These are phyloP conservation scores for Starmerella bacillaris DNA, from an alignment of 805 yeast genomes.

Conservation along the genomic window DNA sequence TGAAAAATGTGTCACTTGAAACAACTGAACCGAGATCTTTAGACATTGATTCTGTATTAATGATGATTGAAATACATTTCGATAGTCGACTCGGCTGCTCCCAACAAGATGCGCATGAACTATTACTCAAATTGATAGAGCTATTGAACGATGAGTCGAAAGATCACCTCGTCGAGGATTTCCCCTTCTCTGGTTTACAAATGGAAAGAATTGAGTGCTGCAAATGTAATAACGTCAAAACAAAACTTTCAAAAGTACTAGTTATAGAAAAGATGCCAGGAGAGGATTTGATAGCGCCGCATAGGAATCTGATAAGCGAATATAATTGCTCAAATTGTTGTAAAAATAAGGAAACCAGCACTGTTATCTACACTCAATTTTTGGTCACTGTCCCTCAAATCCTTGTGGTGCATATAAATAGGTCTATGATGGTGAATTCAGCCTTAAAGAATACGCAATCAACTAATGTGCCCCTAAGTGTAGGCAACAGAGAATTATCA, in stretches of 20 bases:
- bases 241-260: conserved; percentile 42
- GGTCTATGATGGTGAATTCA: conserved; percentile 58
- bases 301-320: conserved; percentile 57
- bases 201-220: conserved; percentile 55
- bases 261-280: conserved; percentile 45
- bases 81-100: conserved; percentile 55
- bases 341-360: too few relatives aligned
- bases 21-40: conserved; percentile 33
- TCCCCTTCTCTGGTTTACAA: conserved; percentile 57
- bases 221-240: conserved; percentile 44
- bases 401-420: conserved; percentile 64
- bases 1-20: conserved; percentile 35
- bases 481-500: conserved; percentile 36
- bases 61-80: conserved; percentile 49
- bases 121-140: conserved; percentile 40
- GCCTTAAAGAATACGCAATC: conserved; percentile 60
- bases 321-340: conserved; percentile 57
- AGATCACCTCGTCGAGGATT: conserved; percentile 20
- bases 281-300: conserved; percentile 36
- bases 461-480: conserved; percentile 38
- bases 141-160: conserved; percentile 44
- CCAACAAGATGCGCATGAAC: conserved; percentile 93
- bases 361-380: too few relatives aligned
- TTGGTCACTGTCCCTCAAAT: conserved; percentile 57
- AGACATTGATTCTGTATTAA: conserved; percentile 44